phyloP scores from a whole-genome alignment of 805 yeast species.

The Nakazawaea siamensis region DNA sequence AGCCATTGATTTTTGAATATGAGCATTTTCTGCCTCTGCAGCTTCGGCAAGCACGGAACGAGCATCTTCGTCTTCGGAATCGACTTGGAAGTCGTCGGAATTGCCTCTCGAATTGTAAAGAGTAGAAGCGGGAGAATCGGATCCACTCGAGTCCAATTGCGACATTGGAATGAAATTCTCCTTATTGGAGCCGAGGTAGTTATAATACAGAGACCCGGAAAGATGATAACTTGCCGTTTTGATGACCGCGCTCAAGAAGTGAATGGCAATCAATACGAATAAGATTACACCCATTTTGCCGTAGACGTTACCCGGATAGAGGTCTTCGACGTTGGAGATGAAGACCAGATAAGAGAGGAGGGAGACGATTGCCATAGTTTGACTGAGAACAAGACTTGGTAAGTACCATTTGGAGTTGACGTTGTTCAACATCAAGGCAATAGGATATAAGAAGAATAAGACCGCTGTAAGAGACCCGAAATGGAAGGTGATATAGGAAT shows the following conservation, averaged over 20 bases:
- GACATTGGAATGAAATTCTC: constrained; percentile 18
- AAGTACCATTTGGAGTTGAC: constrained; percentile 51
- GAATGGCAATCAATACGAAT: constrained; percentile 42
- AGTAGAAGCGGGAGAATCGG: constrained; percentile 26
- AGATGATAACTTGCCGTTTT: background rate
- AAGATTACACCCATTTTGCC: constrained; percentile 56
- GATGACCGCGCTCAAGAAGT: constrained; percentile 46
- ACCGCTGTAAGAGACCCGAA: constrained; percentile 33
- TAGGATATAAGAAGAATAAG: constrained; percentile 56
- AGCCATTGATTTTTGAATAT: constrained; percentile 4
- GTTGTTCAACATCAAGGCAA: constrained; percentile 55
- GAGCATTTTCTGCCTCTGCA: background rate
- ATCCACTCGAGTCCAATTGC: constrained; percentile 16
- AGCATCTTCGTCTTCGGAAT: constrained; percentile 9
- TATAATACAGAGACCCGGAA: background rate
- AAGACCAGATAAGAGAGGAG: constrained; percentile 49
- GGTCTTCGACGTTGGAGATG: constrained; percentile 47
- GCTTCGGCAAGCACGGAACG: background rate
- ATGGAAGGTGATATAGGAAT: constrained; percentile 49
- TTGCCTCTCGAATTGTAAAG: constrained; percentile 15
- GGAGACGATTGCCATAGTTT: constrained; percentile 37
- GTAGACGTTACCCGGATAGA: constrained; percentile 77
- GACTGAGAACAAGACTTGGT: constrained; percentile 45
- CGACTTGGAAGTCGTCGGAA: constrained; percentile 4
- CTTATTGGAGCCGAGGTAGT: background rate